Evolutionary conservation across 306 rosid species (phyloP), one percentile per base, ranked within the genome.

Genomic region (Senna tora): DNA sequence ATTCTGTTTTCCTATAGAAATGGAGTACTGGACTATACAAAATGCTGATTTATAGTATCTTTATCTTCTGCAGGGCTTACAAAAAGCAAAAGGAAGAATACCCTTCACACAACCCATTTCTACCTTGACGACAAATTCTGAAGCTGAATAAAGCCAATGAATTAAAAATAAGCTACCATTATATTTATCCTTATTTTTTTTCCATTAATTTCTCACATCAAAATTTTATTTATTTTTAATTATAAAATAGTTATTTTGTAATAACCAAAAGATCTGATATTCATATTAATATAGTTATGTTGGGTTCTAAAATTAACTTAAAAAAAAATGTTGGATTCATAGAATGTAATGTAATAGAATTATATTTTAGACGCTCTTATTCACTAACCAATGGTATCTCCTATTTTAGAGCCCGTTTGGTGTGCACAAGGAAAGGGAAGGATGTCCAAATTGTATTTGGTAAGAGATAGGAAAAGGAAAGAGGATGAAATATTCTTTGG

Each of bases 21-120:
- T 54, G 28, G 38, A 71, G 51, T 11, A 9, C 30, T 59, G 32
- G 52, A 71, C 47, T 14, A 7, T 15, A 11, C 36, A 9, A 36
- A 25, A 47, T 70, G 50, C 17, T 79, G 9, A 11, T 73, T 72
- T 41, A 49, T 2, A 25, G 47, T 34, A 17, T 75, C 22, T 68
- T n/a, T n/a, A n/a, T n/a, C 43, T 68, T 50, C 22, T 12, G 15
- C 92, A 88, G 94, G 87, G 91, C 96, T 67, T 88, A 86, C 79
- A 86, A 71, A 81, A 88, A 64, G 80, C 87, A 90, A 53, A 88
- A 88, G 82, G 84, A 84, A 74, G 73, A 77, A 20, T 84, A 84
- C 80, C 92, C 92, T 73, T 90, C 96, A 28, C 90, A 90, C 85
- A 86, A 90, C 83, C 96, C 96, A 45, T 88, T 90, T 85, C 90